Percentiles rank a stretch among this genome's conserved stretches.
These are phyloP conservation scores for Citrus australasica DNA, from an alignment of 345 rosid genomes.

Conservation along the genomic window DNA sequence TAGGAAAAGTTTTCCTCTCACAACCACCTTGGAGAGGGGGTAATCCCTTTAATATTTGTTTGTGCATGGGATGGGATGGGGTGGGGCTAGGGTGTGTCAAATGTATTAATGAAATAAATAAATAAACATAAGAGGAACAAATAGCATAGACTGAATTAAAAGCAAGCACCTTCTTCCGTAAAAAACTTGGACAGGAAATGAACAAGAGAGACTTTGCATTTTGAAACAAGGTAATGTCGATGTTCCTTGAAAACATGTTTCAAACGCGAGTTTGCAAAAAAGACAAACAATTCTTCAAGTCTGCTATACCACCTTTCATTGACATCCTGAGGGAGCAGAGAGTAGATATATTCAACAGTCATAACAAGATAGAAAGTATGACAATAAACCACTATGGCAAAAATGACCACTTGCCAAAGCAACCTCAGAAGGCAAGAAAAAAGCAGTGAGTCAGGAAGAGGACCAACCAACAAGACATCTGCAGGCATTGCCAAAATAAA, in stretches of 20 bases:
- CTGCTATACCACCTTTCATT: conserved; percentile 35
- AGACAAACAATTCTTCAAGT: conserved; percentile 53
- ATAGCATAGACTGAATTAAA: neutral
- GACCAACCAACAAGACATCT: conserved; percentile 47
- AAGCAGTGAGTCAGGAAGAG: conserved; percentile 11
- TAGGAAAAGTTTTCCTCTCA: neutral
- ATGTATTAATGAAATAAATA: no score
- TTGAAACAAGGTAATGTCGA: conserved; percentile 49
- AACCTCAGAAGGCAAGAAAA: conserved; percentile 16
- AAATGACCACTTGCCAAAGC: neutral
- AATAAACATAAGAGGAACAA: neutral
- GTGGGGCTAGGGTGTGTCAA: neutral
- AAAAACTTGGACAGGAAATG: conserved; percentile 56
- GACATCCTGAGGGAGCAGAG: conserved; percentile 42
- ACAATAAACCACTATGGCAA: neutral
- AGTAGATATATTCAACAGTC: neutral
- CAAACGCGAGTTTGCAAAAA: conserved; percentile 53
- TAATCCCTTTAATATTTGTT: neutral
- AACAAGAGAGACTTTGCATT: conserved; percentile 63
- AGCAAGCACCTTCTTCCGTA: conserved; percentile 59
- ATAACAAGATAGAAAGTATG: neutral
- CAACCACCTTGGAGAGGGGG: neutral
- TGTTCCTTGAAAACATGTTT: conserved; percentile 63
- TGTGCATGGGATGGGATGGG: neutral
- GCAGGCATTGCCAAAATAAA: conserved; percentile 32